Evolutionary conservation across 2,329 filamentous ascomycete species (phyloP).

Genomic region (Ophiostoma ulmi): DNA sequence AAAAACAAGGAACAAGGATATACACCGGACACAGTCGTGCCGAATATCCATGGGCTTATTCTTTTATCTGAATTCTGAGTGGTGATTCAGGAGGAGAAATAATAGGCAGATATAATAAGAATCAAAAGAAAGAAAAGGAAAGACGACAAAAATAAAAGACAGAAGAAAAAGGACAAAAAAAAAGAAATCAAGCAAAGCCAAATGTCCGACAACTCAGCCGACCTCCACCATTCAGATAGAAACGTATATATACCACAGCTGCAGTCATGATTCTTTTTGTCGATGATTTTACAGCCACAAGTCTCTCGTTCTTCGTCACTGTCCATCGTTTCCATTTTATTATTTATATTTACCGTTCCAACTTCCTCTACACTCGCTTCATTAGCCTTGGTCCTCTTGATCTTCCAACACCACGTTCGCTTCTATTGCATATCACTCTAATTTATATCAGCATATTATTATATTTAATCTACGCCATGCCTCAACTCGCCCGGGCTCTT

Average conservation of each 20-base stretch:
- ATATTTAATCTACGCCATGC: neutral
- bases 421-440: neutral
- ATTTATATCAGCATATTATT: neutral
- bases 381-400: neutral
- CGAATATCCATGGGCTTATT: neutral
- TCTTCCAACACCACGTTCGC: neutral
- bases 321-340: neutral
- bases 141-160: neutral
- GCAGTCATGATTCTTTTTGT: neutral
- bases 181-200: neutral
- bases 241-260: neutral
- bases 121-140: neutral
- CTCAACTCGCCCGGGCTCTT: neutral
- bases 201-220: neutral
- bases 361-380: neutral
- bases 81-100: neutral
- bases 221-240: neutral
- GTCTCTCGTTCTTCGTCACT: conserved; percentile 7
- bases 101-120: neutral
- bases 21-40: neutral
- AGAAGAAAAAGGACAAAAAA: neutral
- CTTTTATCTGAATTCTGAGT: neutral
- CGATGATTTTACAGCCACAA: neutral
- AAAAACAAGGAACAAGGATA: neutral
- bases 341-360: neutral